Evolutionary conservation across 2,329 filamentous ascomycete species (phyloP).

Genomic region (Trichoderma atroviride): DNA sequence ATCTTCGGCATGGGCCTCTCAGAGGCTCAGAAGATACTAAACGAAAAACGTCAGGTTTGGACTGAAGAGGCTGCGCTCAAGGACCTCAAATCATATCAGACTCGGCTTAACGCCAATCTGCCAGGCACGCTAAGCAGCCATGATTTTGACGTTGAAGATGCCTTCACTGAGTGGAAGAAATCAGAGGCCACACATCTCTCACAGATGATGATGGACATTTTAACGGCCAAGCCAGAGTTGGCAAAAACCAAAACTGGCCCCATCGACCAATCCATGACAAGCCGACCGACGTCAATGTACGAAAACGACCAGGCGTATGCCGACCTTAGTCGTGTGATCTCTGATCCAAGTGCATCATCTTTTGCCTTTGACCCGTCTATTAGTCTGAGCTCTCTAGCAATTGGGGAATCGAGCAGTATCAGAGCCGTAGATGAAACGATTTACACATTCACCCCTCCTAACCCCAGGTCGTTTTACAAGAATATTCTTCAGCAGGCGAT

Average conservation of each 20-base stretch:
- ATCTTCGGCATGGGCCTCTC: conserved; percentile 81
- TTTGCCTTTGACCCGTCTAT: conserved; percentile 65
- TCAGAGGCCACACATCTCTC: conserved; percentile 85
- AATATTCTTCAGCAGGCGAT: conserved; percentile 79
- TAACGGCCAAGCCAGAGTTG: conserved; percentile 82
- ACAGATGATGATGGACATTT: conserved; percentile 89
- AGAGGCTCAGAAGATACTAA: conserved; percentile 84
- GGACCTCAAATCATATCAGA: conserved; percentile 92
- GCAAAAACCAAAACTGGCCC: conserved; percentile 71
- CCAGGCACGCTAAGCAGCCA: conserved; percentile 75
- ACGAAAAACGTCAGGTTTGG: conserved; percentile 78
- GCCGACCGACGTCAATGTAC: conserved; percentile 52
- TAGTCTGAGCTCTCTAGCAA: conserved; percentile 66
- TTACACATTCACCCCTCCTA: conserved; percentile 88
- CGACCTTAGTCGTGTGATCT: conserved; percentile 56
- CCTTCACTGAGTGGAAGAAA: conserved; percentile 88
- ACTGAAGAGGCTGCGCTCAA: conserved; percentile 87
- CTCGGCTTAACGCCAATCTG: conserved; percentile 79
- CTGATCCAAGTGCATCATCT: conserved; percentile 49
- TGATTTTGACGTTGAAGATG: conserved; percentile 89
- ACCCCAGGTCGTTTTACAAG: conserved; percentile 81
- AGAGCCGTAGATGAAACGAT: conserved; percentile 63
- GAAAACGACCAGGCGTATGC: conserved; percentile 55
- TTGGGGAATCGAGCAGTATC: conserved; percentile 58
- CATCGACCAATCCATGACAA: conserved; percentile 59